Evolutionary conservation across 441 rosid genomes (phyloP).

Genomic region (Metrosideros polymorpha): DNA sequence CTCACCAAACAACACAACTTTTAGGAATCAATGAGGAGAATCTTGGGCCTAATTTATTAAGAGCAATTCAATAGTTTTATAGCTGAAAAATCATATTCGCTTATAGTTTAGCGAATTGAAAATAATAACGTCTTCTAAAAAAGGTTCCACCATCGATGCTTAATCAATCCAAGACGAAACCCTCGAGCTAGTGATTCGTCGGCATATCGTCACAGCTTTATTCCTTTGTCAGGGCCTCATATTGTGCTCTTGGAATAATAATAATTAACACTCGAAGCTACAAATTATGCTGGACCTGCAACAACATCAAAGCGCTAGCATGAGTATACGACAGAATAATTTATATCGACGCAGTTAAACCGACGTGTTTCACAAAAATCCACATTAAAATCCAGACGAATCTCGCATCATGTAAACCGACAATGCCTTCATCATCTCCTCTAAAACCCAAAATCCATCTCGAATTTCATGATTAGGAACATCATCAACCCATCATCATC

Average conservation of each 20-base stretch:
- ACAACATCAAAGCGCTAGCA: rapidly evolving
- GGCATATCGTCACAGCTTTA: rapidly evolving
- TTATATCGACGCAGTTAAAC: rapidly evolving
- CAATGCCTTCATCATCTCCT: not conserved
- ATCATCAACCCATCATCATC: not conserved
- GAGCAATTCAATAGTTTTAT: not conserved
- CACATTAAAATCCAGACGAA: rapidly evolving
- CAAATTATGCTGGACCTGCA: rapidly evolving
- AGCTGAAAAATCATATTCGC: not conserved
- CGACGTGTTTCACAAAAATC: rapidly evolving
- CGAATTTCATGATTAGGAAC: not conserved
- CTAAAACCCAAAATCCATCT: not conserved
- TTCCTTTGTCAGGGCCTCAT: not conserved
- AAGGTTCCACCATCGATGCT: not conserved
- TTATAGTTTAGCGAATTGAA: not conserved
- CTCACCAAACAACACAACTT: not conserved
- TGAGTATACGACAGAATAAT: rapidly evolving
- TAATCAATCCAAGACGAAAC: not conserved
- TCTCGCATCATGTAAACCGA: not conserved
- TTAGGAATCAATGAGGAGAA: not conserved
- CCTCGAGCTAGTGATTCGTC: not conserved
- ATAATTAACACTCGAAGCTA: not conserved
- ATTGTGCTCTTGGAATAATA: not conserved
- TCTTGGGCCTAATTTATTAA: not conserved
- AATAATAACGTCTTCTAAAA: not conserved